Evolutionary conservation across 768 basidiomycete genomes (phyloP), one percentile per base, ranked within the genome.

Genomic region (Macrolepiota albuminosa): DNA sequence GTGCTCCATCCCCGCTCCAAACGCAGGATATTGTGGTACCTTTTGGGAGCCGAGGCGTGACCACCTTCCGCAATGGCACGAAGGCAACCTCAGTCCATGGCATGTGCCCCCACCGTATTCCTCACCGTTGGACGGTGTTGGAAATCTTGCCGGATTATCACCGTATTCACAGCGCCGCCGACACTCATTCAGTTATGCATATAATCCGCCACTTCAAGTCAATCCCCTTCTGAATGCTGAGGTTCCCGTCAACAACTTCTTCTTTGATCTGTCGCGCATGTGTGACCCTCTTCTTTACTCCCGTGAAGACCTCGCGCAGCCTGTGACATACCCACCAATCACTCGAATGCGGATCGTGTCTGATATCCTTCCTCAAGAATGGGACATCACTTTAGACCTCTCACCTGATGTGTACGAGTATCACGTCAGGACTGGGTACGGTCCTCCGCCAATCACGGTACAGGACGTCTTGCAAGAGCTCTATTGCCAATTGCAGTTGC

Each of bases 381-480:
- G 87, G 86, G 81, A 84, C 14, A 76, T 88, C 56, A 77, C 81
- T 11, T 75, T 88, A 55, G 78, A 81, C 59, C 69, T 89, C 53
- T 72, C 77, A 48, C 77, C 74, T 63, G 71, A 73, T 11, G 61
- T 72, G 7, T 52, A 60, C 46, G 66, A 47, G 57, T 62, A 47
- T 54, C 59, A n/a, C 63, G 34, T 31, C 67, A 60, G 61, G 59
- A 62, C 50, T 60, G 61, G 71, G 49, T 68, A 63, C 59, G 69
- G 51, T 54, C 57, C 66, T 24, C 76, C 76, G 2, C 78, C 80
- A 2, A 83, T 89, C 65, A 80, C 78, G 2, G 71, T 88, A 3
- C 76, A 78, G n/a, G 87, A 87, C 63, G 76, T 89, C 21, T 73
- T 88, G 50, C 70, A 75, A 57, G 76, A 76, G 50, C 73, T 87